Base-by-base conservation (phyloP, 78 protist genomes). In the Isochrysis galbana region DNA sequence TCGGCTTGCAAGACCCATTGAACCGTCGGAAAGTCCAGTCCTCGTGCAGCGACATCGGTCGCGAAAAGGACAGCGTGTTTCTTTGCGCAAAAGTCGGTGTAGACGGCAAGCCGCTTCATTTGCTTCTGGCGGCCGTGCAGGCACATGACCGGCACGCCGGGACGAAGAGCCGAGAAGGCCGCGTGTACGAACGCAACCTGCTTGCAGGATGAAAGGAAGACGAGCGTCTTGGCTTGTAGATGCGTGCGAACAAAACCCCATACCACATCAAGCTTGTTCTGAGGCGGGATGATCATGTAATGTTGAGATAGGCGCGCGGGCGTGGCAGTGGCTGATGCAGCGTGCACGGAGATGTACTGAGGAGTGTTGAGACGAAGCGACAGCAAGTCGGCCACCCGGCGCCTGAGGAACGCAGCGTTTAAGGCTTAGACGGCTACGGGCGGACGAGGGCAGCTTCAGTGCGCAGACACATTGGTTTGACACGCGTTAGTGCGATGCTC, bases 41-140 rank as follows among this genome's bases (percentile, higher is more conserved):
- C 99, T 3, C 99, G 94, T 5, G 99, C 99, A 0, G 99, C 99
- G 34, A 99, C 87, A 90, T 99, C 99, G 0, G 99, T 99, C 5
- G 99, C 96, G 86, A 98, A 94, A 48, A 99, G 72, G 10, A 97
- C 96, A n/a, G 98, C 99, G 32, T 70, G 92, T 23, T n/a, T 36
- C 45, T 41, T n/a, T 45, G 44, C 44, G 74, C 84, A 61, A 45
- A 83, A 91, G 47, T 82, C 70, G 32, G n/a, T 36, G 82, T 48
- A 83, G 23, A 67, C 45, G 74, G 61, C 89, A n/a, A 91, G 69
- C 41, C 92, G 87, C 34, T 74, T 54, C 42, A 44, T 61, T 54
- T 96, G 99, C 94, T 98, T 97, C 96, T 95, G 94, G 82, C 94
- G 95, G 48, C 99, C 99, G 83, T 98, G 98, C 70, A 98, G 93